Evolutionary conservation across 2,329 filamentous ascomycete species (phyloP), one percentile per base, ranked within the genome.

Genomic region (Colletotrichum karsti): DNA sequence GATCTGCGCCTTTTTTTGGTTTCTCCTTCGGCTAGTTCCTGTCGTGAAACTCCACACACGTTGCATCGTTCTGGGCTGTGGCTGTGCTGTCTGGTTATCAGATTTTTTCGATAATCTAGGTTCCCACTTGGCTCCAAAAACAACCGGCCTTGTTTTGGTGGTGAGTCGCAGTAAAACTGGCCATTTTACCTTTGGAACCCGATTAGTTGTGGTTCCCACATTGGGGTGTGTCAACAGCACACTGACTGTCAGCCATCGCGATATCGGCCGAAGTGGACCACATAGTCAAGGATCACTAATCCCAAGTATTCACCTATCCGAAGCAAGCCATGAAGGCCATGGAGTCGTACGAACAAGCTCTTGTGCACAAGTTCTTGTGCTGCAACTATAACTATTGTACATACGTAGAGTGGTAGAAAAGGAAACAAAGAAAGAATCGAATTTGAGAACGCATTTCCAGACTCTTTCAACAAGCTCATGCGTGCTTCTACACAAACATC

Each of bases 1-100:
- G 44, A 39, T 57, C 61, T 57, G 58, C 51, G 51, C 22, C 56
- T 62, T 63, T 63, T 67, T 63, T n/a, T n/a, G n/a, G n/a, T n/a
- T n/a, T n/a, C n/a, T n/a, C n/a, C n/a, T n/a, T 51, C 12, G 3
- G 10, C 33, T 18, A 48, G 26, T 44, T 26, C 41, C 28, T 37
- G 55, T 48, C 12, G 18, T 28, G n/a, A 37, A 26, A 24, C 55
- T 48, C 55, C 57, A 60, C 57, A 22, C 35, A 20, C 22, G 44
- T 48, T 15, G 28, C 55, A 48, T 58, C 18, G 12, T 58, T n/a
- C 13, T 48, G 7, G 8, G 41, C 7, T 46, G 55, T 58, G 41
- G 41, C 55, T 48, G 55, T 58, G 55, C 55, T 48, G 24, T 24
- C 26, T 3, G 28, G 10, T 58, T 58, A 58, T 58, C 55, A 58